Evolutionary conservation across 371 early-diverging fungal genomes (phyloP), one percentile per base, ranked within the genome.

Genomic region (Cokeromyces recurvatus): DNA sequence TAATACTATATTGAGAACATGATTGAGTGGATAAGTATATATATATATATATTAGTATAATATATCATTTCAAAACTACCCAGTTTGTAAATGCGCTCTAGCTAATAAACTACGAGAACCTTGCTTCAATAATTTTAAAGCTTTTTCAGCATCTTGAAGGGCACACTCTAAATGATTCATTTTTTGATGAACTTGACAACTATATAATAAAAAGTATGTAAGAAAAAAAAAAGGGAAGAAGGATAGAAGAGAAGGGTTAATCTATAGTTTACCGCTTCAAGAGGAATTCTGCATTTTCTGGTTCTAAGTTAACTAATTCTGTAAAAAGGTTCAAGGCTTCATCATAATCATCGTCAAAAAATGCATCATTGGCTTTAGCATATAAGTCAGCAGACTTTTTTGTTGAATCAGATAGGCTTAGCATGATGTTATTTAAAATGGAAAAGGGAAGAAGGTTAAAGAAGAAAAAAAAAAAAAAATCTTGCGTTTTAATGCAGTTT

Each of bases 301-400:
- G 72, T 46, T 92, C 95, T 15, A 78, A 53, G 11, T 77, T 77
- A 42, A 95, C 86, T n/a, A 90, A 90, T 54, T 89, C 58, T 34
- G 86, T 75, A 47, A 90, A 94, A 16, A 74, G 62, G 29, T 72
- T 59, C 40, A 92, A 68, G 3, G 95, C 92, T 47, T 81, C 86
- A 25, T 80, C 79, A 59, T 79, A 89, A 48, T 91, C 81, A 39
- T 91, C 88, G 41, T 85, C 79, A 47, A 84, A 64, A 59, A 91
- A 92, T 35, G 91, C 90, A 55, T 84, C 85, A 71, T 91, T 94
- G 29, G 93, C 94, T 43, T 76, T 69, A 4, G 85, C 76, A 56
- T 86, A 91, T 38, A 85, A 74, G 53, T 93, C 87, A 46, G 89
- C 84, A 31, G 85, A 81, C 66, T 74, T 48, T 34, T 46, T 48